Base-by-base conservation (phyloP, 805 yeast species). In the Alloascoidea hylecoeti region DNA sequence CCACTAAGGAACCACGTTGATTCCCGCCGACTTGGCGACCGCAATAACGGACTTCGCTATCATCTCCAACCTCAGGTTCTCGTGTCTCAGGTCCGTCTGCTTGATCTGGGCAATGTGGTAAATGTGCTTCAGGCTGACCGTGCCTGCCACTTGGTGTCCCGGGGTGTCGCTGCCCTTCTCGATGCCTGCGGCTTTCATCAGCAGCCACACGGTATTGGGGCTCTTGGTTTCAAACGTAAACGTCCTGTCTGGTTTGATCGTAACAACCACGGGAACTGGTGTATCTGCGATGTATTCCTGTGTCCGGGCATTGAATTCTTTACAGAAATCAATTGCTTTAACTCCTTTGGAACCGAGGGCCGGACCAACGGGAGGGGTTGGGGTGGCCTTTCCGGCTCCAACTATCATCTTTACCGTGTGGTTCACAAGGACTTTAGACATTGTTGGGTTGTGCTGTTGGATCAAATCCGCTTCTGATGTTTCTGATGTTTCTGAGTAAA, bases 321-420 rank as follows among this genome's bases (percentile, higher is more conserved):
- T 92, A 63, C 97, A 89, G 52, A 92, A 92, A 58, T 92, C 98
- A 52, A 92, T 92, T 45, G 97, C 97, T 56, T 92, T 92, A 35
- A 92, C 94, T 66, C 98, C 98, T 58, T 89, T 89, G 42, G 97
- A 89, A 47, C 98, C 98, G 37, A 92, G 66, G 0, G 97, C 98
- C 35, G 98, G 98, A 46, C 98, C 98, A 18, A 92, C 97, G 4
- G 98, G 98, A 18, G 98, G 98, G 2, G 96, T 79, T 33, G 98
- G 97, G 2, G 96, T 92, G 0, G 98, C 98, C 56, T 86, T 83
- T 3, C 97, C 97, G 3, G 98, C 97, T 5, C 89, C 95, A 3
- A 89, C 97, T 37, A 89, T 77, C 43, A 89, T 72, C 58, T 89
- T 92, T 39, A 89, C 85, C 48, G n/a, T n/a, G n/a, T n/a, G n/a